Evolutionary conservation across 192 early-diverging fungal species (phyloP).

Genomic region (Mortierella hygrophila): DNA sequence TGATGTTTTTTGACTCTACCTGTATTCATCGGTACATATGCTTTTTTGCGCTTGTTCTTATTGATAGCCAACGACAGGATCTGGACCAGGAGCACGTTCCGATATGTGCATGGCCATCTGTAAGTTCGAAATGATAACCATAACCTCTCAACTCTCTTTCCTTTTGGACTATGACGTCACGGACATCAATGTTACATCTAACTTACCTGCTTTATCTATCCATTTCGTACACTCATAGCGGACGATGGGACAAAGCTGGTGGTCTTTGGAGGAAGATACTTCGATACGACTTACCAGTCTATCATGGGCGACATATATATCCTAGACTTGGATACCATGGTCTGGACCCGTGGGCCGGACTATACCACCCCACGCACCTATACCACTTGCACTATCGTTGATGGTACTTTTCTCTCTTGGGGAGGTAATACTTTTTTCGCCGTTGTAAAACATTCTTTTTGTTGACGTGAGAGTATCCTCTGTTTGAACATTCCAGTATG

Average conservation of each 20-base stretch:
- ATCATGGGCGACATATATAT: neutral
- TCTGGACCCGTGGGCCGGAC: conserved; percentile 6
- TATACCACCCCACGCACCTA: conserved; percentile 2
- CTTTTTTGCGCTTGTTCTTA: neutral
- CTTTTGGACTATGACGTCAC: neutral
- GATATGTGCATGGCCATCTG: conserved; percentile 19
- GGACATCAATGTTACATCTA: neutral
- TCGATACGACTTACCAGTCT: neutral
- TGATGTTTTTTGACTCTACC: too few relatives aligned
- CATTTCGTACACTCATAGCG: neutral
- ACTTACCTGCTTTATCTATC: too few relatives aligned
- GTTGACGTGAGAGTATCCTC: neutral
- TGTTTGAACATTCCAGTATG: neutral
- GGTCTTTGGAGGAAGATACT: conserved; percentile 8
- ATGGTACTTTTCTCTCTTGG: conserved; percentile 18
- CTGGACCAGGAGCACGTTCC: neutral
- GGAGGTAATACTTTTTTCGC: neutral
- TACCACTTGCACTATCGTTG: neutral
- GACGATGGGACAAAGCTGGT: conserved; percentile 17
- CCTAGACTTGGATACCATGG: conserved; percentile 9
- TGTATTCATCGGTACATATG: too few relatives aligned
- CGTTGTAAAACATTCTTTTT: too few relatives aligned
- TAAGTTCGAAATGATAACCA: neutral
- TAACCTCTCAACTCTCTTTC: neutral
- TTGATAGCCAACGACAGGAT: conserved; percentile 2